Conservation (phyloP, 2,329 filamentous ascomycete genomes). For the Talaromyces funiculosus region DNA sequence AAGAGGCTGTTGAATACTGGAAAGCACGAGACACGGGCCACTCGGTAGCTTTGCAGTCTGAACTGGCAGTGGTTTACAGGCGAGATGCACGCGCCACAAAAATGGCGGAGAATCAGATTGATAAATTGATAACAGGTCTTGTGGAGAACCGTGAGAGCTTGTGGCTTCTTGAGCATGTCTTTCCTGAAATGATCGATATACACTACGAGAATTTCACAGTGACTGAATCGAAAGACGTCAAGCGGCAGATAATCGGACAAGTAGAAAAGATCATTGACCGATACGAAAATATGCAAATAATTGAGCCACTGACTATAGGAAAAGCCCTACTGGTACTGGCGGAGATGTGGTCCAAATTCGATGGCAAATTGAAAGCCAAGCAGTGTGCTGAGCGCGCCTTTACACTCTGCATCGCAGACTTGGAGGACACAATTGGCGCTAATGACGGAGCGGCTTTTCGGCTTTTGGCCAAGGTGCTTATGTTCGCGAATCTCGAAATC, state of each 20-base stretch:
- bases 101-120: slow-evolving; percentile 1
- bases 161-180: background rate
- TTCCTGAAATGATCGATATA: background rate
- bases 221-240: background rate
- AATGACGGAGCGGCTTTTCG: background rate
- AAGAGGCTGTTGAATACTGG: slow-evolving; percentile 3
- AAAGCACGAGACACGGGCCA: background rate
- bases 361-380: background rate
- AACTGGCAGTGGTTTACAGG: background rate
- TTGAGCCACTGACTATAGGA: background rate
- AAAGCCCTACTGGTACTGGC: background rate
- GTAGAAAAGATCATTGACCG: background rate
- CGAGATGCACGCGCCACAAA: background rate
- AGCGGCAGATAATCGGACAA: background rate
- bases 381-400: background rate
- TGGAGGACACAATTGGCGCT: background rate
- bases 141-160: background rate
- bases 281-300: slow-evolving; percentile 1
- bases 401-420: background rate
- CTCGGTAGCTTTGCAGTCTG: background rate
- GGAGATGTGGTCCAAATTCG: background rate
- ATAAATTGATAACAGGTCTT: background rate
- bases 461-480: slow-evolving; percentile 1
- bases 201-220: background rate
- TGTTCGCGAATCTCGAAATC: background rate